Conservation (phyloP, 2,329 filamentous ascomycete genomes). For the Fusarium kyushuense region DNA sequence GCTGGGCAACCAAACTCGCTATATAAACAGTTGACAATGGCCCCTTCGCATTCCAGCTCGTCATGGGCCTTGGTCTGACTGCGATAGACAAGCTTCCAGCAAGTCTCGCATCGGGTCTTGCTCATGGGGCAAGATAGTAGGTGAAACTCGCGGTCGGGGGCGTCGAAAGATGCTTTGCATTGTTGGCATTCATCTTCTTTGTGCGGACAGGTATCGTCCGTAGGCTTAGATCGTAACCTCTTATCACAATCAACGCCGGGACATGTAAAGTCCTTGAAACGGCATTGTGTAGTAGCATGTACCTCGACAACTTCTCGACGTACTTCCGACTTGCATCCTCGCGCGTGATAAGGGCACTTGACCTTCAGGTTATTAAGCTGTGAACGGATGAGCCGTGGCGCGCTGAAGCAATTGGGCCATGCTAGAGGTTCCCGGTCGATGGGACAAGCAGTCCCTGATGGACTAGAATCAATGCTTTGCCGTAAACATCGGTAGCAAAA, state of each 20-base stretch:
- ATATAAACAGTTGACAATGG: slow-evolving; percentile 62
- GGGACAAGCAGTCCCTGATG: slow-evolving; percentile 62
- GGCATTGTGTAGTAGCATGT: slow-evolving; percentile 69
- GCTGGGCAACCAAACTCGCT: slow-evolving; percentile 54
- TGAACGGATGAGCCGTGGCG: slow-evolving; percentile 65
- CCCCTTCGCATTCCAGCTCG: slow-evolving; percentile 63
- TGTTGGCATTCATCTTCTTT: slow-evolving; percentile 63
- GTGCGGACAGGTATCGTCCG: slow-evolving; percentile 67
- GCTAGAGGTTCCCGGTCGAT: slow-evolving; percentile 65
- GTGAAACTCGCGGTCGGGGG: slow-evolving; percentile 56
- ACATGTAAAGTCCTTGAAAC: slow-evolving; percentile 67
- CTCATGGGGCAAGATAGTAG: slow-evolving; percentile 59
- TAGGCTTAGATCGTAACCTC: slow-evolving; percentile 63
- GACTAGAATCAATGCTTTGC: slow-evolving; percentile 56
- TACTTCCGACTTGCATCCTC: slow-evolving; percentile 64
- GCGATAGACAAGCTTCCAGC: slow-evolving; percentile 59
- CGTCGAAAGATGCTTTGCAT: slow-evolving; percentile 64
- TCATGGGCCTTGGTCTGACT: slow-evolving; percentile 62
- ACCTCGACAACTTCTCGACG: slow-evolving; percentile 66
- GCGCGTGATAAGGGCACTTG: slow-evolving; percentile 65
- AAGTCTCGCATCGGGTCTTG: slow-evolving; percentile 63
- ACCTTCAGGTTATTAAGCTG: slow-evolving; percentile 71
- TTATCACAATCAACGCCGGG: slow-evolving; percentile 65
- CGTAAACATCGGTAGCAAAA: slow-evolving; percentile 72
- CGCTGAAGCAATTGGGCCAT: slow-evolving; percentile 57